Conservation (phyloP, 768 basidiomycete species). For the Russula lepida region DNA sequence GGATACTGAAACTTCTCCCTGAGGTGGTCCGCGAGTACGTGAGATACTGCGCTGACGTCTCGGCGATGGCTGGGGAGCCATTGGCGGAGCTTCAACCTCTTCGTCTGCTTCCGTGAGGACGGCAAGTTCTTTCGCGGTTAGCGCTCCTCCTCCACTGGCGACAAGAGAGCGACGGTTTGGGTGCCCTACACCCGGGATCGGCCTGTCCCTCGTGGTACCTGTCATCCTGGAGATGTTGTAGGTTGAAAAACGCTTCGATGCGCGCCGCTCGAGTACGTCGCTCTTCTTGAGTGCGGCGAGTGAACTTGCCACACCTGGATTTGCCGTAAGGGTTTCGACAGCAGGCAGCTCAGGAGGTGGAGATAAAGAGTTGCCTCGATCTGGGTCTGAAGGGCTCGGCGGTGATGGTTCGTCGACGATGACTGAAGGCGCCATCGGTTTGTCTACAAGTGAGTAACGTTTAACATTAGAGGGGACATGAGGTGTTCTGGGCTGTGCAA, state of each 20-base stretch:
- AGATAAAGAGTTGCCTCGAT: slow-evolving; percentile 17
- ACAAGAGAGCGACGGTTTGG: slow-evolving; percentile 63
- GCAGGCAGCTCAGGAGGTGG: slow-evolving; percentile 31
- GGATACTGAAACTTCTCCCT: slow-evolving; percentile 26
- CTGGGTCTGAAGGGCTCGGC: slow-evolving; percentile 17
- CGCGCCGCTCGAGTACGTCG: slow-evolving; percentile 81
- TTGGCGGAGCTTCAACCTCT: slow-evolving; percentile 29
- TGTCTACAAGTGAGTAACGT: slow-evolving; percentile 74
- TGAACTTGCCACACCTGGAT: slow-evolving; percentile 51
- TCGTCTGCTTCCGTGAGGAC: slow-evolving; percentile 72
- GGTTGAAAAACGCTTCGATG: slow-evolving; percentile 91
- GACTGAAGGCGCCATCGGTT: slow-evolving; percentile 47
- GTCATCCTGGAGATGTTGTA: slow-evolving; percentile 96
- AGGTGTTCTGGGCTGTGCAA: slow-evolving; percentile 29
- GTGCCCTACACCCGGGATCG: slow-evolving; percentile 31
- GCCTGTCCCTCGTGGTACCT: slow-evolving; percentile 41
- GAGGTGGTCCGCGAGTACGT: slow-evolving; percentile 21
- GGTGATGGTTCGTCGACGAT: slow-evolving; percentile 44
- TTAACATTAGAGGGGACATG: slow-evolving; percentile 61
- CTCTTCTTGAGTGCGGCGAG: slow-evolving; percentile 83
- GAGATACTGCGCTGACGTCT: slow-evolving; percentile 23
- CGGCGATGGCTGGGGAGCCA: slow-evolving; percentile 16
- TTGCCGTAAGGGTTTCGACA: slow-evolving; percentile 42
- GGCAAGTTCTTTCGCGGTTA: slow-evolving; percentile 65
- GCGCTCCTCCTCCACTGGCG: slow-evolving; percentile 41